Conservation (phyloP, 192 early-diverging fungal genomes). For the Backusella tarrabulga region DNA sequence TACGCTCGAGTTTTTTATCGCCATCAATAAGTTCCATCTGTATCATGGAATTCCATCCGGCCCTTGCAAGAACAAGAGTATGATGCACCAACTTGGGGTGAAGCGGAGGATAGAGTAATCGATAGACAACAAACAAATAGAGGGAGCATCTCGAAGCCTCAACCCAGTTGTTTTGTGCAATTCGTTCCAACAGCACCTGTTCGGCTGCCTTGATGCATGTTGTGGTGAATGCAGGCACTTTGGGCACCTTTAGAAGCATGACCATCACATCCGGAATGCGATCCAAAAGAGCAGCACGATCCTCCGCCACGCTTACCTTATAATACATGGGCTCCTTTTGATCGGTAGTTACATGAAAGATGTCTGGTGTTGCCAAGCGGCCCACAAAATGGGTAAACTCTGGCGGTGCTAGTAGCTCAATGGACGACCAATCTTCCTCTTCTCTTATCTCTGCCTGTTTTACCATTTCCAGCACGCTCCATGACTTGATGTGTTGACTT, state of each 20-base stretch:
- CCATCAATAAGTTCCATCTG: slow-evolving; percentile 26
- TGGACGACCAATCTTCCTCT: background rate
- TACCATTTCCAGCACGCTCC: slow-evolving; percentile 5
- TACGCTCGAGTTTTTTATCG: slow-evolving; percentile 18
- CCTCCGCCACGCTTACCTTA: background rate
- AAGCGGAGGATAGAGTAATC: slow-evolving; percentile 21
- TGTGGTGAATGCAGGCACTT: background rate
- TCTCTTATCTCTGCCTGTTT: slow-evolving; percentile 9
- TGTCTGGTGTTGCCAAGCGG: slow-evolving; percentile 5
- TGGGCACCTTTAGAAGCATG: background rate
- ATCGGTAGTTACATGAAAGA: background rate
- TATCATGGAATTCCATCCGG: slow-evolving; percentile 28
- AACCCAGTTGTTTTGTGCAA: slow-evolving; percentile 19
- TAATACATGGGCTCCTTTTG: background rate
- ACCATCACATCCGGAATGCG: background rate
- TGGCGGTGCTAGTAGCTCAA: background rate
- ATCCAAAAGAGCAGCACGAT: background rate
- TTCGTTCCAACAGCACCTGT: background rate
- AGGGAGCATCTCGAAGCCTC: slow-evolving; percentile 17
- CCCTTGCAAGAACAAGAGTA: slow-evolving; percentile 12
- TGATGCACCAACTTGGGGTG: slow-evolving; percentile 23
- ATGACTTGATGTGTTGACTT: background rate
- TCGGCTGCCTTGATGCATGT: slow-evolving; percentile 2
- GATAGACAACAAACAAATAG: slow-evolving; percentile 20
- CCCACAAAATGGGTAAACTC: slow-evolving; percentile 21